phyloP scores from a whole-genome alignment of 148 eudicot species.

The Mesembryanthemum crystallinum region DNA sequence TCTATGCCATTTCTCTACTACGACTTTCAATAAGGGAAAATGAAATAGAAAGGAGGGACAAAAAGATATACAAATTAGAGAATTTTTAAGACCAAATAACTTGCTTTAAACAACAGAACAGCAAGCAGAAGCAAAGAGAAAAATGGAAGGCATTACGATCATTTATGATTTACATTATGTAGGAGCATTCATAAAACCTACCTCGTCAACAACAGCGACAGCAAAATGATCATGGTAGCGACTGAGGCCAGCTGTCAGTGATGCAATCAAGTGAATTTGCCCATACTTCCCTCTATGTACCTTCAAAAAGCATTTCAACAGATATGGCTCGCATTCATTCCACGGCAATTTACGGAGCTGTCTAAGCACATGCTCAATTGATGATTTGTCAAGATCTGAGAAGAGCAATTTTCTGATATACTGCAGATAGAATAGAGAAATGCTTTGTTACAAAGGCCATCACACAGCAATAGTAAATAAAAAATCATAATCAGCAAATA shows the following conservation, averaged over 20 bases:
- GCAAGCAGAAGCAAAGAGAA: background rate
- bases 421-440: conserved; percentile 47
- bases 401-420: conserved; percentile 89
- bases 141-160: too few relatives aligned
- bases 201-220: conserved; percentile 98
- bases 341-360: conserved; percentile 97
- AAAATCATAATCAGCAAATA: background rate
- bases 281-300: conserved; percentile 96
- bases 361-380: conserved; percentile 92
- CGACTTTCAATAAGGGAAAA: background rate
- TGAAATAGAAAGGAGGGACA: background rate
- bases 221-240: conserved; percentile 94
- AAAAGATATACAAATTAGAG: background rate
- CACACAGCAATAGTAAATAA: background rate
- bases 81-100: background rate
- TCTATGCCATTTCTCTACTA: background rate
- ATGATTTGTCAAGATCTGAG: conserved; percentile 87
- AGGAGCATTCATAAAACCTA: conserved; percentile 24
- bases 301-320: conserved; percentile 90
- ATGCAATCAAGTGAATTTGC: conserved; percentile 94
- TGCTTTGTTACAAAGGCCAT: conserved; percentile 15
- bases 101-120: background rate
- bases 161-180: background rate
- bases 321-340: conserved; percentile 83
- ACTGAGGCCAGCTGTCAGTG: conserved; percentile 89